These are phyloP conservation scores for Talaromyces amestolkiae DNA, from an alignment of 2,329 filamentous ascomycete genomes.

Conservation along the genomic window DNA sequence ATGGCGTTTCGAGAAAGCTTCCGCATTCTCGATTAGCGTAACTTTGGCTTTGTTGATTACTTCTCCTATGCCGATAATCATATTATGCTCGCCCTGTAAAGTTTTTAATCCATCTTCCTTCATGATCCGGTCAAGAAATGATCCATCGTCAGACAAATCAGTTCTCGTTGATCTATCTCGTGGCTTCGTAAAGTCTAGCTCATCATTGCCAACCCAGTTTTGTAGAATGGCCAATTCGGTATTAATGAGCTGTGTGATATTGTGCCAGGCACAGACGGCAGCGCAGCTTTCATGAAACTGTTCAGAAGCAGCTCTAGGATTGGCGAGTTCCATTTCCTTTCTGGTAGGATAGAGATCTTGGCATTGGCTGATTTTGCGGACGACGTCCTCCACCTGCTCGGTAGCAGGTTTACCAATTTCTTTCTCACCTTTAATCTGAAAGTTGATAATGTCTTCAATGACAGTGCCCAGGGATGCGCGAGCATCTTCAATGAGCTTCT, in stretches of 20 bases:
- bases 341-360: conserved; percentile 83
- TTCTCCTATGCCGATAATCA: conserved; percentile 76
- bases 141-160: conserved; percentile 81
- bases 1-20: conserved; percentile 81
- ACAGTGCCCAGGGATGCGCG: conserved; percentile 68
- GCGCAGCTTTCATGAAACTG: conserved; percentile 80
- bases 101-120: conserved; percentile 95
- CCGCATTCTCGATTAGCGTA: conserved; percentile 82
- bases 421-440: conserved; percentile 89
- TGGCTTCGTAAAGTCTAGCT: conserved; percentile 82
- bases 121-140: conserved; percentile 89
- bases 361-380: conserved; percentile 84
- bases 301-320: conserved; percentile 72
- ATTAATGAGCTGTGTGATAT: conserved; percentile 93
- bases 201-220: conserved; percentile 94
- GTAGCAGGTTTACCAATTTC: conserved; percentile 85
- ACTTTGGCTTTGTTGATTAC: conserved; percentile 93
- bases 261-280: conserved; percentile 92
- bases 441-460: conserved; percentile 86
- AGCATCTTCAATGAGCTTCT: conserved; percentile 82
- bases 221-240: conserved; percentile 87
- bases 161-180: conserved; percentile 67
- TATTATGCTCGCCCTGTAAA: conserved; percentile 76
- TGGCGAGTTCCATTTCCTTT: conserved; percentile 67
- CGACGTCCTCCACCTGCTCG: conserved; percentile 85